Conservation (phyloP, 345 rosid species). For the Turritis glabra region DNA sequence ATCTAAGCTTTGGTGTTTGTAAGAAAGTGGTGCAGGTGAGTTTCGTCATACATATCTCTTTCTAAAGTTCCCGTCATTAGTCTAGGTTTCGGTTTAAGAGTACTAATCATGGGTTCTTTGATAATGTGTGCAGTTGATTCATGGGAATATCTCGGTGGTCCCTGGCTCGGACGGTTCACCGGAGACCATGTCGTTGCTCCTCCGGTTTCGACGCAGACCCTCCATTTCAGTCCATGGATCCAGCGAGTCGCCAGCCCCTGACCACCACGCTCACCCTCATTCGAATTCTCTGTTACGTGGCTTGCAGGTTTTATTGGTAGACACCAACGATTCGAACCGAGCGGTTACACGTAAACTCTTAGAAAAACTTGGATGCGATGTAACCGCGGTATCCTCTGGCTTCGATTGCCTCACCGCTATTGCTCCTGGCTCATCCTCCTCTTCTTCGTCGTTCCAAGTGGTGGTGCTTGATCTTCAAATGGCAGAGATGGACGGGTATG, state of each 20-base stretch:
- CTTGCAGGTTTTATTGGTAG: conserved; percentile 71
- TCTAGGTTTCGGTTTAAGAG: not conserved
- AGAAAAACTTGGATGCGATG: conserved; percentile 83
- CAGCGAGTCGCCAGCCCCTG: conserved; percentile 53
- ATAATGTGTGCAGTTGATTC: conserved; percentile 63
- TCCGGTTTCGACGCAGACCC: conserved; percentile 58
- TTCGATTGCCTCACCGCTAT: conserved; percentile 66
- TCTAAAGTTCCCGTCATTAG: not conserved
- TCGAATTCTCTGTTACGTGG: conserved; percentile 66
- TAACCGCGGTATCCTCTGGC: conserved; percentile 69
- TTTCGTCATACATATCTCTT: not conserved
- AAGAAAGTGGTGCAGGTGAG: conserved; percentile 85
- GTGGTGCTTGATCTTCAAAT: conserved; percentile 80
- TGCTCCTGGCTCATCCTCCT: conserved; percentile 47
- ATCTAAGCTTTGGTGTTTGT: conserved; percentile 86
- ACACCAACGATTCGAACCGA: conserved; percentile 69
- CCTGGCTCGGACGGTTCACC: conserved; percentile 59
- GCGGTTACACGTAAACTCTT: conserved; percentile 78
- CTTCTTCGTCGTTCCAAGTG: conserved; percentile 45
- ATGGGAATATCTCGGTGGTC: conserved; percentile 75
- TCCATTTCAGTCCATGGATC: conserved; percentile 50
- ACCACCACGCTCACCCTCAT: conserved; percentile 45
- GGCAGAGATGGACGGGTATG: conserved; percentile 76
- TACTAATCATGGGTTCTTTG: not conserved
- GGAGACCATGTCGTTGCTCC: conserved; percentile 73